Evolutionary conservation across 345 rosid species (phyloP).

Genomic region (Excoecaria cochinchinensis): DNA sequence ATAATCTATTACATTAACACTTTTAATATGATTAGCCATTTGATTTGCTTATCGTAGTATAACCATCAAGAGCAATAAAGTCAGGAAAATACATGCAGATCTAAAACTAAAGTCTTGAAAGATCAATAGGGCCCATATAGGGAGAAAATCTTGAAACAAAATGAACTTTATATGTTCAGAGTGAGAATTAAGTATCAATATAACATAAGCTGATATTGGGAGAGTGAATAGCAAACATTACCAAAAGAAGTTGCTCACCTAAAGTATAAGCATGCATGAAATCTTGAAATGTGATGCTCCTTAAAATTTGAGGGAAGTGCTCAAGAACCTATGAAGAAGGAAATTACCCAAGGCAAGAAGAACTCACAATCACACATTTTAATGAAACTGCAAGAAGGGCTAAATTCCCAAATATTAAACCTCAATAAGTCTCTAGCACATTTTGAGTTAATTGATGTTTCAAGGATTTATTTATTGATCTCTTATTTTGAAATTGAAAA

Average conservation of each 20-base stretch:
- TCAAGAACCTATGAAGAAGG: slow-evolving; percentile 44
- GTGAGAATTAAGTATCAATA: background rate
- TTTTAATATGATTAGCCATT: background rate
- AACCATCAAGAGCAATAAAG: background rate
- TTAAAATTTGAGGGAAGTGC: slow-evolving; percentile 30
- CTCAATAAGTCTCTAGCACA: background rate
- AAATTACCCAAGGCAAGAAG: background rate
- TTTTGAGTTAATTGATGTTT: background rate
- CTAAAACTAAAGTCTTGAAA: background rate
- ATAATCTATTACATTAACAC: background rate
- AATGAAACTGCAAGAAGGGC: background rate
- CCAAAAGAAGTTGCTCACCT: slow-evolving; percentile 47
- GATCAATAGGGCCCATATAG: background rate
- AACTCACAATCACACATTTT: background rate
- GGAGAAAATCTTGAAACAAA: background rate
- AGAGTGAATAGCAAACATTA: background rate
- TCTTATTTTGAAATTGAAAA: background rate
- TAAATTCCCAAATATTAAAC: background rate
- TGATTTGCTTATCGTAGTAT: too few relatives aligned
- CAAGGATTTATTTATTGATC: background rate
- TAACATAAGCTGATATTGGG: background rate
- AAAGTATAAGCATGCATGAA: slow-evolving; percentile 70
- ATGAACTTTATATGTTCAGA: background rate
- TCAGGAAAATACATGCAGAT: background rate
- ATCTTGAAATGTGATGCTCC: slow-evolving; percentile 44